These are phyloP conservation scores for Cenchrus fungigraminus DNA, from an alignment of 176 grass and related monocot genomes.

Conservation along the genomic window DNA sequence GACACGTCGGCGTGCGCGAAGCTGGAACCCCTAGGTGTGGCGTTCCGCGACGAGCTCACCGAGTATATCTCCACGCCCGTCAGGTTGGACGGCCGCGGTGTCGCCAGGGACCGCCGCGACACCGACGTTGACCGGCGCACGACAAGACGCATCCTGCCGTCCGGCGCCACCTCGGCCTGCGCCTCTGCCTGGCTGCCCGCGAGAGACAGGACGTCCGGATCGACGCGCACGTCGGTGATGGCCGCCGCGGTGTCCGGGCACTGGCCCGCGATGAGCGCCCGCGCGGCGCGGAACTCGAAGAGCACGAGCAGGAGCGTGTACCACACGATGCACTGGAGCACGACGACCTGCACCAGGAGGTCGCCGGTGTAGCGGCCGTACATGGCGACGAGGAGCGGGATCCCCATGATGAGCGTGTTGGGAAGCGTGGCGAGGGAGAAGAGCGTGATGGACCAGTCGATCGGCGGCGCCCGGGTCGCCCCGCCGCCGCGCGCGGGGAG, in stretches of 20 bases:
- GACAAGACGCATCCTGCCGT: conserved; percentile 42
- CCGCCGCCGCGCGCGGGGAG: neutral
- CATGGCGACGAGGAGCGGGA: conserved; percentile 66
- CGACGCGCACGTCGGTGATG: conserved; percentile 47
- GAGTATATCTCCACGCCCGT: conserved; percentile 61
- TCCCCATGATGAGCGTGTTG: conserved; percentile 71
- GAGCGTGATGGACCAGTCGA: conserved; percentile 69
- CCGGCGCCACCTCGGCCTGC: conserved; percentile 39
- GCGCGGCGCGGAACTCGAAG: conserved; percentile 68
- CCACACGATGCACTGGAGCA: conserved; percentile 75
- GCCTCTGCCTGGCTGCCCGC: conserved; percentile 47
- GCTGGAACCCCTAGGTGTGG: conserved; percentile 66
- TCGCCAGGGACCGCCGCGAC: conserved; percentile 26
- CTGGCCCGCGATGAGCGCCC: conserved; percentile 42
- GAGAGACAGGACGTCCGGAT: conserved; percentile 58
- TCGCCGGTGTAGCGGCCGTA: conserved; percentile 53
- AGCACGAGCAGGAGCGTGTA: conserved; percentile 67
- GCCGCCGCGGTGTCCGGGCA: conserved; percentile 25
- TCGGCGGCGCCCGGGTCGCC: neutral
- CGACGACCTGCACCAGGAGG: conserved; percentile 65
- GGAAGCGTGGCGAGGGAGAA: conserved; percentile 58
- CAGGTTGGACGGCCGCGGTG: conserved; percentile 52
- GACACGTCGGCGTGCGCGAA: conserved; percentile 49
- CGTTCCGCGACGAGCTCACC: conserved; percentile 75
- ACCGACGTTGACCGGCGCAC: conserved; percentile 45